A percentile compares a stretch with the other conserved stretches of the same genome.
These are phyloP conservation scores for Ceratocystis lukuohia DNA, from an alignment of 2,329 filamentous ascomycete species.

Conservation along the genomic window DNA sequence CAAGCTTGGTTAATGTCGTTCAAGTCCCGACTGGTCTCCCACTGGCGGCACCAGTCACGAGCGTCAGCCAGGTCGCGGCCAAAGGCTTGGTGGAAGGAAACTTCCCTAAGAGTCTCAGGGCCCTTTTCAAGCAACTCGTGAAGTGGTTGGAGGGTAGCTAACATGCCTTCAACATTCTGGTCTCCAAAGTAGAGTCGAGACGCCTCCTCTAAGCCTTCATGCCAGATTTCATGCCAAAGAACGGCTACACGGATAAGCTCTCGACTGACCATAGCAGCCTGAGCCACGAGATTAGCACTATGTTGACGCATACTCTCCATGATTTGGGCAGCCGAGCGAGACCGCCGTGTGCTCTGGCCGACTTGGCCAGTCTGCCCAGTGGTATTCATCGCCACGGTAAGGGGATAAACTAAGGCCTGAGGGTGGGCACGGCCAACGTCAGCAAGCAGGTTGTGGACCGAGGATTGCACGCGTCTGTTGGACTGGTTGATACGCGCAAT, in stretches of 20 bases:
- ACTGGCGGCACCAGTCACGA: constrained; percentile 89
- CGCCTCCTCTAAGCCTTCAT: constrained; percentile 93
- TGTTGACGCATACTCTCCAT: constrained; percentile 98
- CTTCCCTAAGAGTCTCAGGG: constrained; percentile 84
- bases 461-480: constrained; percentile 72
- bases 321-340: constrained; percentile 77
- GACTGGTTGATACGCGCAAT: constrained; percentile 97
- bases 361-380: constrained; percentile 23
- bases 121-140: constrained; percentile 85
- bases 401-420: constrained; percentile 88
- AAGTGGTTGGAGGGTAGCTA: constrained; percentile 73
- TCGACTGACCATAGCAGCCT: constrained; percentile 87
- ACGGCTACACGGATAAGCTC: constrained; percentile 96
- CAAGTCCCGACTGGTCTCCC: constrained; percentile 74
- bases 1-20: constrained; percentile 95
- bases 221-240: constrained; percentile 97
- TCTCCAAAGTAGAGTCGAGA: constrained; percentile 95
- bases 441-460: constrained; percentile 81
- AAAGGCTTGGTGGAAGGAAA: constrained; percentile 95
- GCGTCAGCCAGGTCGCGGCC: constrained; percentile 90
- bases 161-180: constrained; percentile 96
- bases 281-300: constrained; percentile 80
- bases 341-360: constrained; percentile 60
- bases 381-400: constrained; percentile 97
- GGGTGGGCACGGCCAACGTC: constrained; percentile 92